Percentiles rank a stretch among this genome's conserved stretches.
Evolutionary conservation across 2,329 filamentous ascomycete genomes (phyloP).

Genomic region (Alternaria hordeiaustralica): DNA sequence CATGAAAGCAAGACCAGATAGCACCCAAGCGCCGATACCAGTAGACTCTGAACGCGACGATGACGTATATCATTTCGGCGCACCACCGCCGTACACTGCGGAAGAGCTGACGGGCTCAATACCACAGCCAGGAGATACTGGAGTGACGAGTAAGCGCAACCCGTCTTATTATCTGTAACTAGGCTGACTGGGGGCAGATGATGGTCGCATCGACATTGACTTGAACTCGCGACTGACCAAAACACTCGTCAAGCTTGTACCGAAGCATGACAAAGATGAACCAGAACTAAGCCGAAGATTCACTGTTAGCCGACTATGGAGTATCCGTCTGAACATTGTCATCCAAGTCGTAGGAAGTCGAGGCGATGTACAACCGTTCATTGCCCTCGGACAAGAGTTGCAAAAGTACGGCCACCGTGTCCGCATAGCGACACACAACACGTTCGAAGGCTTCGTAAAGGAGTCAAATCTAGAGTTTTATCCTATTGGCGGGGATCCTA

Average conservation of each 20-base stretch:
- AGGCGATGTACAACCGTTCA: conserved; percentile 66
- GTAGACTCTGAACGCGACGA: neutral
- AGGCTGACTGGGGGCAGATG: conserved; percentile 16
- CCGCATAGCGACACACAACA: conserved; percentile 32
- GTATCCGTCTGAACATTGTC: conserved; percentile 56
- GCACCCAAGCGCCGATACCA: conserved; percentile 1
- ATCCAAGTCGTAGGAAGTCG: conserved; percentile 62
- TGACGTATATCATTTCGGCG: neutral
- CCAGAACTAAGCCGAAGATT: conserved; percentile 3
- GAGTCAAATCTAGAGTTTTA: conserved; percentile 45
- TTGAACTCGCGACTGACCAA: conserved; percentile 29
- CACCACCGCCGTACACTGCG: conserved; percentile 6
- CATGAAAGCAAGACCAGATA: neutral
- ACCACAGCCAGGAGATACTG: conserved; percentile 18
- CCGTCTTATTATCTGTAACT: neutral
- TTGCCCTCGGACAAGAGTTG: conserved; percentile 61
- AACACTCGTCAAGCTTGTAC: conserved; percentile 26
- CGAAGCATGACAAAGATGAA: conserved; percentile 9
- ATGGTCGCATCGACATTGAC: conserved; percentile 36
- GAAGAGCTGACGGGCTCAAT: conserved; percentile 3
- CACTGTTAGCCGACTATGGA: conserved; percentile 1
- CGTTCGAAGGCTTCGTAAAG: conserved; percentile 21
- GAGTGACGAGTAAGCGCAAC: conserved; percentile 10
- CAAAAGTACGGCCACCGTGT: conserved; percentile 40
- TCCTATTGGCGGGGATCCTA: conserved; percentile 42